Evolutionary conservation across 768 basidiomycete species (phyloP).

Genomic region (Neoboletus subvelutipes): DNA sequence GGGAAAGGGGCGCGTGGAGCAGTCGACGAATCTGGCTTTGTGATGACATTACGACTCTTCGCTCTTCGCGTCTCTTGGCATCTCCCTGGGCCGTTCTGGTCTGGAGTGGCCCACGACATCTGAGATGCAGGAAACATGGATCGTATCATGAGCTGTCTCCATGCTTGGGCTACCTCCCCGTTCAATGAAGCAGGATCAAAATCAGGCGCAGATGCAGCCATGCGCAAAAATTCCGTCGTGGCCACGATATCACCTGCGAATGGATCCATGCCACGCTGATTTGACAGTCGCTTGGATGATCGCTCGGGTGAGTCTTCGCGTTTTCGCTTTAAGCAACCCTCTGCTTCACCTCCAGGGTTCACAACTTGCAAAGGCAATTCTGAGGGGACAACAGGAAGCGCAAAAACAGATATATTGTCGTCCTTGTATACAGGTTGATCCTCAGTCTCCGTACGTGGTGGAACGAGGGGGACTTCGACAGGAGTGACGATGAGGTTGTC

Average conservation of each 20-base stretch:
- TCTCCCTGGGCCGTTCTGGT: slow-evolving; percentile 6
- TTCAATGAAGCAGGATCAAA: slow-evolving; percentile 36
- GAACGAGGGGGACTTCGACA: slow-evolving; percentile 40
- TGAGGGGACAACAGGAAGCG: slow-evolving; percentile 47
- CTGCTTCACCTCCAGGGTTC: neutral
- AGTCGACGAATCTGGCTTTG: slow-evolving; percentile 4
- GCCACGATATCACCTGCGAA: neutral
- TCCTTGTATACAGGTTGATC: slow-evolving; percentile 56
- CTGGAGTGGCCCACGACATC: slow-evolving; percentile 6
- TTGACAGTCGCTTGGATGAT: slow-evolving; percentile 36
- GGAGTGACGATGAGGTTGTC: slow-evolving; percentile 50
- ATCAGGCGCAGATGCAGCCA: slow-evolving; percentile 22
- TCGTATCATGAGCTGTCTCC: slow-evolving; percentile 50
- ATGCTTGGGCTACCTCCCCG: slow-evolving; percentile 51
- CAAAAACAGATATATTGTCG: slow-evolving; percentile 62
- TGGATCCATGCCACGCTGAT: neutral
- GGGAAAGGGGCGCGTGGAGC: slow-evolving; percentile 15
- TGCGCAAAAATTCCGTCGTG: slow-evolving; percentile 14
- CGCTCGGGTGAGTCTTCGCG: slow-evolving; percentile 39
- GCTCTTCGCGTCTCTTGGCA: slow-evolving; percentile 13
- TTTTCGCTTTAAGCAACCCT: slow-evolving; percentile 40
- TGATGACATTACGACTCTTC: slow-evolving; percentile 2
- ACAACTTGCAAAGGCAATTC: slow-evolving; percentile 1
- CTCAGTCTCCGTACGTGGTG: slow-evolving; percentile 18
- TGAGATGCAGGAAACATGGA: slow-evolving; percentile 60